Evolutionary conservation across 202 grass and related monocot genomes (phyloP).

Genomic region (Schoenoplectus triqueter): DNA sequence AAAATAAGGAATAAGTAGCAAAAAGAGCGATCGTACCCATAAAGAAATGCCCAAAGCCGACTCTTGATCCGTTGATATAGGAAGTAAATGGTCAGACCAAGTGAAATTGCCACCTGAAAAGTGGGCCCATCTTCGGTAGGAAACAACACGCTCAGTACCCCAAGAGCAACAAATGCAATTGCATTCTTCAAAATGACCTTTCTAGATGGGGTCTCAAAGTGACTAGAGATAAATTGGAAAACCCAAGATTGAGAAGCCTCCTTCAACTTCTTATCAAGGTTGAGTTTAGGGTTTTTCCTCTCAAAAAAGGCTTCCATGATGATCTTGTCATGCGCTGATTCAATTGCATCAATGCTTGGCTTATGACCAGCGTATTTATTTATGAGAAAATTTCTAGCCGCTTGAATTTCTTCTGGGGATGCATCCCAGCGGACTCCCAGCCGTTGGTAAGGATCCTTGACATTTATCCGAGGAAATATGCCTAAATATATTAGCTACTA

Average conservation of each 20-base stretch:
- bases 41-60: slow-evolving; percentile 77
- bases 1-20: slow-evolving; percentile 18
- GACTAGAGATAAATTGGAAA: slow-evolving; percentile 68
- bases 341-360: slow-evolving; percentile 90
- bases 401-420: slow-evolving; percentile 99
- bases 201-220: slow-evolving; percentile 78
- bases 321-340: slow-evolving; percentile 88
- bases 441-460: slow-evolving; percentile 88
- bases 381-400: slow-evolving; percentile 85
- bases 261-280: slow-evolving; percentile 84
- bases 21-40: slow-evolving; percentile 65
- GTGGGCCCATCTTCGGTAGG: slow-evolving; percentile 95
- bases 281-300: slow-evolving; percentile 82
- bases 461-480: slow-evolving; percentile 81
- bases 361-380: slow-evolving; percentile 87
- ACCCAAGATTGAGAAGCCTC: slow-evolving; percentile 70
- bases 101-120: slow-evolving; percentile 80
- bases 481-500: slow-evolving; percentile 48
- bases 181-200: slow-evolving; percentile 85
- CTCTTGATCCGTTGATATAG: slow-evolving; percentile 72
- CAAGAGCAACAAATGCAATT: slow-evolving; percentile 66
- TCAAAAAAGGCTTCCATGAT: slow-evolving; percentile 95
- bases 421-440: slow-evolving; percentile 90
- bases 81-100: slow-evolving; percentile 88
- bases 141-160: slow-evolving; percentile 67